Evolutionary conservation across 1,139 yeast species (phyloP).

Genomic region (Yamadazyma sp.): DNA sequence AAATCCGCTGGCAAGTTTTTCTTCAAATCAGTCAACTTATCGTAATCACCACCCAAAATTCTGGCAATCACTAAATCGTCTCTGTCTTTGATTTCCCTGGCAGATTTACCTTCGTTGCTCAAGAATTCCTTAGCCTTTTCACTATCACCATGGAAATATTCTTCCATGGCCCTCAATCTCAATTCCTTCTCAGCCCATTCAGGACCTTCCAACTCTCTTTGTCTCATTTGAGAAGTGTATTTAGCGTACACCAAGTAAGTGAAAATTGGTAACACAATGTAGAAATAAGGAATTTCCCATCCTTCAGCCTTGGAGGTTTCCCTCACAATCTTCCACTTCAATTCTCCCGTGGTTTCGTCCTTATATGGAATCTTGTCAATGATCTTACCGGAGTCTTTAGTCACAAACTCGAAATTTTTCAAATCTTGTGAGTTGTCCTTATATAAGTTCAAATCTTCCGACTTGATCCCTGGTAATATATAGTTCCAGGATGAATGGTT

Average conservation of each 20-base stretch:
- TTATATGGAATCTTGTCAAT: conserved; percentile 84
- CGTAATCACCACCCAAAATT: conserved; percentile 83
- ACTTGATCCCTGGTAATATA: conserved; percentile 52
- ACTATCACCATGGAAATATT: conserved; percentile 58
- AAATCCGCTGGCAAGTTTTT: conserved; percentile 48
- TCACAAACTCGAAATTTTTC: conserved; percentile 57
- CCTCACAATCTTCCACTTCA: conserved; percentile 77
- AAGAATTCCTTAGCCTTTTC: conserved; percentile 58
- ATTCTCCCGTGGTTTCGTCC: conserved; percentile 74
- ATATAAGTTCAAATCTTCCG: conserved; percentile 58
- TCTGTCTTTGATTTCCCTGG: conserved; percentile 62
- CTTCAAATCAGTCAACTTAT: conserved; percentile 70
- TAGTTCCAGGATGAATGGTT: conserved; percentile 64
- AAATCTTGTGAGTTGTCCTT: conserved; percentile 66
- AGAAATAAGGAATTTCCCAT: conserved; percentile 78
- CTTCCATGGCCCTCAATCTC: conserved; percentile 75
- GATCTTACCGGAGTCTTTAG: conserved; percentile 63
- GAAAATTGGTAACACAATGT: conserved; percentile 66
- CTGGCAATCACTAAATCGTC: conserved; percentile 82
- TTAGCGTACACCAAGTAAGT: conserved; percentile 44
- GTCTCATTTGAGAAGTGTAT: conserved; percentile 46
- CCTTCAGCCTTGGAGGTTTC: conserved; percentile 78
- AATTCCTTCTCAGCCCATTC: conserved; percentile 88
- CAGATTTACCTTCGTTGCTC: conserved; percentile 55
- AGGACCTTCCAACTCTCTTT: conserved; percentile 47